Conservation (phyloP, 148 eudicot genomes). For the Rhododendron molle region DNA sequence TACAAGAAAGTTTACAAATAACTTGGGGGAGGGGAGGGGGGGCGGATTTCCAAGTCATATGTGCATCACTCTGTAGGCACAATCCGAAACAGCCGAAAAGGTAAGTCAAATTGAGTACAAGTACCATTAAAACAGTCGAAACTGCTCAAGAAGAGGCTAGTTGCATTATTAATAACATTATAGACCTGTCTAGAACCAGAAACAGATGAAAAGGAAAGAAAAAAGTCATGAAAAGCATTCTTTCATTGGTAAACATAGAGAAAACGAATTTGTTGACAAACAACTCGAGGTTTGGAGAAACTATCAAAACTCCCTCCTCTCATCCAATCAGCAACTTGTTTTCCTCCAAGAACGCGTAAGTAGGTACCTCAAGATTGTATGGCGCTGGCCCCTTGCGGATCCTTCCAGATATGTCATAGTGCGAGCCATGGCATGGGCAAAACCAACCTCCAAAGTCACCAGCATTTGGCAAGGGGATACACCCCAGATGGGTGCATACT, state of each 20-base stretch:
- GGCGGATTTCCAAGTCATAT: no score
- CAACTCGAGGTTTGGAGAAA: background rate
- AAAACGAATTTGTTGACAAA: background rate
- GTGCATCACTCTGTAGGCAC: background rate
- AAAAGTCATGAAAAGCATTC: background rate
- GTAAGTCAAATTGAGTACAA: background rate
- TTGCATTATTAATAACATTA: slow-evolving; percentile 7
- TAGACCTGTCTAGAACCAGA: background rate
- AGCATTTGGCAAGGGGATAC: slow-evolving; percentile 31
- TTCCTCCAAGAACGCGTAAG: slow-evolving; percentile 28
- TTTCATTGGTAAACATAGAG: no score
- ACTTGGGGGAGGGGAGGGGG: no score
- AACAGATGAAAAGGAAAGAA: background rate
- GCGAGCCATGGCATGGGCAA: slow-evolving; percentile 36
- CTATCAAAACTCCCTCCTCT: background rate
- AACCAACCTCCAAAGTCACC: slow-evolving; percentile 35
- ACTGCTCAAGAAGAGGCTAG: background rate
- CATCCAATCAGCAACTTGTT: slow-evolving; percentile 27
- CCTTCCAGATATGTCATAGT: slow-evolving; percentile 30
- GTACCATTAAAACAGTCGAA: background rate
- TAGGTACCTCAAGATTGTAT: slow-evolving; percentile 33
- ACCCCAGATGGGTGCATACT: slow-evolving; percentile 30
- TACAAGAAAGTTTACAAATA: background rate
- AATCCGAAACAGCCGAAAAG: background rate
- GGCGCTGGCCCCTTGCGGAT: slow-evolving; percentile 35